Conservation (phyloP, 2,329 filamentous ascomycete genomes). For the Exophiala sideris region DNA sequence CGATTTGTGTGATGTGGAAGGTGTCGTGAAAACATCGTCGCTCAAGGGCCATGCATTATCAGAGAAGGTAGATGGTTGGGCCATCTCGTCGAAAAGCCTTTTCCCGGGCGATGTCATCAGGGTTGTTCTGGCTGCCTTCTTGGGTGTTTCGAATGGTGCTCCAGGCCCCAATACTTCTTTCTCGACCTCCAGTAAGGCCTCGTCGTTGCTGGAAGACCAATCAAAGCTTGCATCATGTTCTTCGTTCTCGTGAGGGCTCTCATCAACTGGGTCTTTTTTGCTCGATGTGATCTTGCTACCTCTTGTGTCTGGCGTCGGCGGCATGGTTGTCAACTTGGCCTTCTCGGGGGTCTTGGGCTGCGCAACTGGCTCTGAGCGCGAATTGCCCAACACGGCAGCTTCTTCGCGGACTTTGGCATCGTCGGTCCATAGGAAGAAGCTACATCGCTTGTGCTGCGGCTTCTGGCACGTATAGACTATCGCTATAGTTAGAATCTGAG, state of each 20-base stretch:
- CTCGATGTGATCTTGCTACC: neutral
- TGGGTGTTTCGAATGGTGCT: conserved; percentile 32
- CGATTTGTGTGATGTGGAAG: conserved; percentile 21
- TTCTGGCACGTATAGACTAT: conserved; percentile 58
- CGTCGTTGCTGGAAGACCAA: conserved; percentile 38
- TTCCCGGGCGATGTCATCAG: conserved; percentile 37
- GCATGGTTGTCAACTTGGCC: conserved; percentile 3
- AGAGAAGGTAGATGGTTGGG: conserved; percentile 6
- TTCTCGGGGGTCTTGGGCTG: conserved; percentile 30
- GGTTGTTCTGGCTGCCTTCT: conserved; percentile 37
- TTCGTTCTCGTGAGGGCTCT: conserved; percentile 25
- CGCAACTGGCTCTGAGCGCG: conserved; percentile 42
- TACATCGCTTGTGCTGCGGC: conserved; percentile 47
- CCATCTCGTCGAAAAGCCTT: conserved; percentile 33
- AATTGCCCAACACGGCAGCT: conserved; percentile 48
- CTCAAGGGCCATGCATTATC: conserved; percentile 15
- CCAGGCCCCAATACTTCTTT: conserved; percentile 14
- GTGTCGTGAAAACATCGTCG: conserved; percentile 27
- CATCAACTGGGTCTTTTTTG: neutral
- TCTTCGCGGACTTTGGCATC: conserved; percentile 56
- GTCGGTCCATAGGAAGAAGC: conserved; percentile 61
- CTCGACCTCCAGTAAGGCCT: conserved; percentile 35
- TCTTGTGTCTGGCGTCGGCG: conserved; percentile 21
- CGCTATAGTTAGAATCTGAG: neutral
- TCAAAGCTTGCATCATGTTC: conserved; percentile 37